Evolutionary conservation across 306 rosid species (phyloP).

Genomic region (Dryas drummondii): DNA sequence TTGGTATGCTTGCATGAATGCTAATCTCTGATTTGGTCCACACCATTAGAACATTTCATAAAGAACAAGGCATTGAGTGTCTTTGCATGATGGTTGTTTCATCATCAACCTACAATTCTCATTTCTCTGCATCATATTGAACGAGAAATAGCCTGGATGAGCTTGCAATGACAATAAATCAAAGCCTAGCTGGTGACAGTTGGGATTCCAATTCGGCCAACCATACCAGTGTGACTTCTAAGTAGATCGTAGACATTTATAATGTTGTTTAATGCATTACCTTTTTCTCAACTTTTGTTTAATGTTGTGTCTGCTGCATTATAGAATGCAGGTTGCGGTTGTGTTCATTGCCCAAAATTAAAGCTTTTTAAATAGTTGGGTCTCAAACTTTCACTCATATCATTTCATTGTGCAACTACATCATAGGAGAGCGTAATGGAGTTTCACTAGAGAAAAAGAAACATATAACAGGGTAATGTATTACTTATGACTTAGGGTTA

Average conservation of each 20-base stretch:
- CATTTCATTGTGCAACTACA: not conserved
- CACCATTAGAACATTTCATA: not conserved
- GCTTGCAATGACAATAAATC: no score
- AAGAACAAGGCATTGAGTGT: not conserved
- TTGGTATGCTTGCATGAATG: constrained; percentile 7
- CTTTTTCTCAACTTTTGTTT: not conserved
- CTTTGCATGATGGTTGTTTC: not conserved
- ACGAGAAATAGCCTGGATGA: no score
- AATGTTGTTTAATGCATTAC: not conserved
- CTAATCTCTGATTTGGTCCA: constrained; percentile 1
- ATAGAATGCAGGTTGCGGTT: not conserved
- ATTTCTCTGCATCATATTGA: no score
- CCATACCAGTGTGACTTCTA: not conserved
- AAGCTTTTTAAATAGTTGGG: not conserved
- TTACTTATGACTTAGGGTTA: no score
- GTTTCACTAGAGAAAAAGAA: no score
- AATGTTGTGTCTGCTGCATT: constrained; percentile 5
- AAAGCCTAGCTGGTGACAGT: constrained; percentile 16
- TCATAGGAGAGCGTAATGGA: no score
- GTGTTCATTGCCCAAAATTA: not conserved
- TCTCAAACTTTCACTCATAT: no score
- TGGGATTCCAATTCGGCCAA: constrained; percentile 1
- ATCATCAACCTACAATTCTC: not conserved
- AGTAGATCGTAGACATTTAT: not conserved
- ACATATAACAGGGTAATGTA: no score